These are phyloP conservation scores for Leucosporidium scottii DNA, from an alignment of 768 basidiomycete genomes.

Conservation along the genomic window DNA sequence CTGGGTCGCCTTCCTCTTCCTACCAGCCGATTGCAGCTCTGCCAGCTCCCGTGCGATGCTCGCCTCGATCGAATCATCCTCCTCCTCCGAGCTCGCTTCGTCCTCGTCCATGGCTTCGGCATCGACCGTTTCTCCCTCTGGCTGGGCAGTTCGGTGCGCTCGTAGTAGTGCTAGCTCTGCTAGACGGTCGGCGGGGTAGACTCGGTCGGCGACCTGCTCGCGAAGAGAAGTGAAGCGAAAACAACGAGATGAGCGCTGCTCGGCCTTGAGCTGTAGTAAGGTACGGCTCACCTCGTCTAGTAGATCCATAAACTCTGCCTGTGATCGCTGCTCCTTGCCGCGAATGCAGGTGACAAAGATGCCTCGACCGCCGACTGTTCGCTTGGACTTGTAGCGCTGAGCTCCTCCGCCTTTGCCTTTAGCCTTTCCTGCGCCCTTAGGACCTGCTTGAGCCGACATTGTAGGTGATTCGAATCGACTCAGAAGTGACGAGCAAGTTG, in stretches of 20 bases:
- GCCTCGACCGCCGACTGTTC: slow-evolving; percentile 28
- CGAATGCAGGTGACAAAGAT: slow-evolving; percentile 27
- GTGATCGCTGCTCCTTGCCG: slow-evolving; percentile 24
- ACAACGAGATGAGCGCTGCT: background rate
- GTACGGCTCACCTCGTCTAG: slow-evolving; percentile 23
- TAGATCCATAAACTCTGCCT: slow-evolving; percentile 23
- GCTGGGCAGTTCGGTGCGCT: background rate
- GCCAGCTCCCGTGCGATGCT: slow-evolving; percentile 21
- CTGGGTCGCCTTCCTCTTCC: background rate
- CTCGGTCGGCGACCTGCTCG: slow-evolving; percentile 25
- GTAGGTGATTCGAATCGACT: too few species aligned
- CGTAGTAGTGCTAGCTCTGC: background rate
- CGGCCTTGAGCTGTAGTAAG: background rate
- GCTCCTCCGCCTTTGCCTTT: too few species aligned
- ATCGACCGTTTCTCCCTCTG: background rate
- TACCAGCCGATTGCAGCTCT: slow-evolving; percentile 15
- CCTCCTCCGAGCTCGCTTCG: slow-evolving; percentile 17
- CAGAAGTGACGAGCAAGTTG: too few species aligned
- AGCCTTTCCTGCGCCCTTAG: too few species aligned
- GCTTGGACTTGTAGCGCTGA: slow-evolving; percentile 17
- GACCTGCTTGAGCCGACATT: too few species aligned
- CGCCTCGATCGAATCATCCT: slow-evolving; percentile 26
- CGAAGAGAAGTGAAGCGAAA: background rate
- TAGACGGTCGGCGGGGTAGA: slow-evolving; percentile 24
- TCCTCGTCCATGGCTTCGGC: background rate